Base-by-base conservation (phyloP, 2,329 filamentous ascomycete genomes). In the Thielaviopsis punctulata region DNA sequence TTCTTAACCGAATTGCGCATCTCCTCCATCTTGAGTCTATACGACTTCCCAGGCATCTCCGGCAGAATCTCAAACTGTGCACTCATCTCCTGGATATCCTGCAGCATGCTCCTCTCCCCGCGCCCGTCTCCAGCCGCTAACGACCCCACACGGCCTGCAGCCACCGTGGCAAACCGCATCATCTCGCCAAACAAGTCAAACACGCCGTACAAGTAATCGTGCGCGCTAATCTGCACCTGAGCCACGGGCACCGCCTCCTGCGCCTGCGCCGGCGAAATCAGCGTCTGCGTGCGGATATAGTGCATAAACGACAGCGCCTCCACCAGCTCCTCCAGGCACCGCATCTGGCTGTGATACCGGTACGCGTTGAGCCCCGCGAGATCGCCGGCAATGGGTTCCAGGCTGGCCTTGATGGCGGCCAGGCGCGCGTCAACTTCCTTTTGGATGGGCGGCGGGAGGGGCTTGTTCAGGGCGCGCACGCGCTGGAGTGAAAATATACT, bases 161-260 rank as follows among this genome's bases (percentile, higher is more conserved):
- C 80, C 5, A 89, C 89, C 49, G 95, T 92, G 0, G 87, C 88
- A 66, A 95, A 96, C 25, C 89, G 78, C 92, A 98, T 98, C 71
- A 96, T 73, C 69, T 98, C 92, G 39, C 92, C 92, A 1, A 89
- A 89, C 59, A 96, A 76, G 65, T 98, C 92, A 62, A 95, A 95
- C 2, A 98, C 68, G 8, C 90, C 92, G 57, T 92, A 82, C 54
- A 95, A 68, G 63, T 95, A 96, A 65, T 98, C 92, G 52, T 90
- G 79, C 23, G 80, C 73, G 1, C 84, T 86, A 0, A 69, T 71
- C 7, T 80, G 64, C 2, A 69, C 65, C 0, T 61, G 66, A 1
- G 71, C 73, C 0, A 68, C 56, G 0, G 69, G 71, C 6, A 81
- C 64, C 2, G 68, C 65, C 0, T 61, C 66, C 25, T 70, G 65